Conservation (phyloP, 306 rosid genomes). For the Pyrus pyrifolia region DNA sequence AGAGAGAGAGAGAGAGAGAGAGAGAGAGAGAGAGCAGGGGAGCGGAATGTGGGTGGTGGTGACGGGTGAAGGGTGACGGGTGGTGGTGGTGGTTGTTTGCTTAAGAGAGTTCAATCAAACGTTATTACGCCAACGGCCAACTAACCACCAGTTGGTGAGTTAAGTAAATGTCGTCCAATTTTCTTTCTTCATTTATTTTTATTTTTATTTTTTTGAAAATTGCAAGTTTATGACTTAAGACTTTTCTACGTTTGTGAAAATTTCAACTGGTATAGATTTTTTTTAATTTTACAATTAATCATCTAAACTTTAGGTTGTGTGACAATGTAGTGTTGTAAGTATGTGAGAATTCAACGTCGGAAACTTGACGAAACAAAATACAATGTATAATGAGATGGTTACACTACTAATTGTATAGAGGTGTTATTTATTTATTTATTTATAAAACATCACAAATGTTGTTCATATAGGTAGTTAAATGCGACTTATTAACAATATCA, state of each 20-base stretch:
- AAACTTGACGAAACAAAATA: too few species aligned
- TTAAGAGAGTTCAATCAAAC: conserved; percentile 46
- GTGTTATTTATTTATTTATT: too few species aligned
- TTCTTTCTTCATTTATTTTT: not conserved
- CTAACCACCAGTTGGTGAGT: conserved; percentile 79
- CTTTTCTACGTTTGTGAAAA: too few species aligned
- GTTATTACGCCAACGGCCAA: conserved; percentile 17
- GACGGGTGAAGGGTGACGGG: not conserved
- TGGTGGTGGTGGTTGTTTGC: conserved; percentile 54
- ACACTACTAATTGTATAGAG: too few species aligned
- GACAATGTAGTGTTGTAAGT: too few species aligned
- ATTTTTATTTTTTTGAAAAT: not conserved
- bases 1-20: too few species aligned
- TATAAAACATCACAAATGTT: too few species aligned
- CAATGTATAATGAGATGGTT: too few species aligned
- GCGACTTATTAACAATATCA: too few species aligned
- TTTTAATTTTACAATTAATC: not conserved
- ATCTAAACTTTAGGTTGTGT: not conserved
- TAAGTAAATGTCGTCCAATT: not conserved
- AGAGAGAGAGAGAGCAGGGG: not conserved
- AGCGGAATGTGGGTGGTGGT: not conserved
- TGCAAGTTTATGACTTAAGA: not conserved
- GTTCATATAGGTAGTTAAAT: too few species aligned
- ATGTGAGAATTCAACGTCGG: too few species aligned
- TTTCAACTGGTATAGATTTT: too few species aligned